Evolutionary conservation across 2,329 filamentous ascomycete species (phyloP), one percentile per base, ranked within the genome.

Genomic region (Pseudocercospora ulei): DNA sequence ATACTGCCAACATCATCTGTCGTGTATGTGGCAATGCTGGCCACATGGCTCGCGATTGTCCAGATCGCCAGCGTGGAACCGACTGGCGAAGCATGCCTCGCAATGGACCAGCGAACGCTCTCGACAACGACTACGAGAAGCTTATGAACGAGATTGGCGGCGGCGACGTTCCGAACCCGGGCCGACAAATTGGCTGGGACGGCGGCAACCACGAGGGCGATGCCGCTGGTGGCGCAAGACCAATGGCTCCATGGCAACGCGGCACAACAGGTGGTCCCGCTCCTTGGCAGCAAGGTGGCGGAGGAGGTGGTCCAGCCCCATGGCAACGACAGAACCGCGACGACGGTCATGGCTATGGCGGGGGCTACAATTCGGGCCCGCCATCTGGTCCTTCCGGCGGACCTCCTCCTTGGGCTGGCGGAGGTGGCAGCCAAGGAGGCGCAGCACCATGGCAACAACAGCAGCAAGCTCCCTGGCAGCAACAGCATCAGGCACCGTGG

Each of bases 1-100:
- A 82, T 66, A 98, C 90, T n/a, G 87, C 90, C 56, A 96, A 86
- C 65, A 96, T 98, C 62, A 96, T 98, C 60, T 98, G 90, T 67
- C 87, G 88, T 56, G 82, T 95, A 55, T 98, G 90, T 67, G 90
- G 90, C 53, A 95, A 96, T 61, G 87, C 90, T 50, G 90, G 90
- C 12, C 90, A 98, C 56, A 95, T 98, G 86, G 90, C 87, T 52
- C 80, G 88, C 54, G 90, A 98, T 66, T 98, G 90, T 74, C 86
- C 88, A 29, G 90, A 98, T 58, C 75, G 90, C 60, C 83, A 90
- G 68, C 78, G 83, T 59, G 90, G 90, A 55, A 77, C 80, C 29
- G 87, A 82, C 62, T 95, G 85, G 84, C 86, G 90, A 56, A 94
- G 94, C 57, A 77, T 63, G 6, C 67, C 64, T 51, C 63, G 64